Base-by-base conservation (phyloP, 495 filamentous ascomycete genomes). In the Penicillium canariense region DNA sequence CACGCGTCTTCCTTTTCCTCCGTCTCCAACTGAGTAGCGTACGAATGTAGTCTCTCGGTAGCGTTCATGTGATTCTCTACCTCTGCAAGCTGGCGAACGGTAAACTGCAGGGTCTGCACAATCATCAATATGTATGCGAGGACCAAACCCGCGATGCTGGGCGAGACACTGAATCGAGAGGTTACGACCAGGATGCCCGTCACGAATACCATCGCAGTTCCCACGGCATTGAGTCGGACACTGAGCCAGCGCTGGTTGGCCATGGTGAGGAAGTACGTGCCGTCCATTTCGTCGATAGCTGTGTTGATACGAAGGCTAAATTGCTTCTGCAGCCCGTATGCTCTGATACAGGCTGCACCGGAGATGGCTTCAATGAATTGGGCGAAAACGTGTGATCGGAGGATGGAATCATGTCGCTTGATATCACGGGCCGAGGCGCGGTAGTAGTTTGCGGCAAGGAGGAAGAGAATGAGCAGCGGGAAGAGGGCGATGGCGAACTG, bases 41-140 rank as follows among this genome's bases (percentile, higher is more conserved):
- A 98, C 73, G 93, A 89, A 68, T 90, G 81, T 14, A 98, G 78
- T 25, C 94, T 88, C 67, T 98, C 93, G 3, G 93, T 93, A 0
- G 94, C 84, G 61, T 96, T 97, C 92, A 98, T 96, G 65, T 89
- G 87, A 75, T 96, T 97, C 68, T 98, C 94, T 17, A 97, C 89
- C 67, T 97, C 94, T 27, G 94, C 92, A 31, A 97, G 81, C 71
- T 97, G 94, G 32, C 93, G 84, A 18, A 97, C 89, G 2, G 91
- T 91, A 71, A 96, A 96, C 66, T 96, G 91, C 42, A 97, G 83
- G 88, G 96, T 91, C 71, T 94, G 89, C n/a, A 95, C 91, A 55
- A 97, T 95, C 26, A 86, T 81, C 2, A 97, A 79, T 58, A 97
- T 96, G 66, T 96, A 97, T 9, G 88, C 91, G 8, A 97, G 78